A percentile compares a stretch with the other conserved stretches of the same genome.
phyloP scores from a whole-genome alignment of 2,329 filamentous ascomycete species.

The Paraconiothyrium sp. region DNA sequence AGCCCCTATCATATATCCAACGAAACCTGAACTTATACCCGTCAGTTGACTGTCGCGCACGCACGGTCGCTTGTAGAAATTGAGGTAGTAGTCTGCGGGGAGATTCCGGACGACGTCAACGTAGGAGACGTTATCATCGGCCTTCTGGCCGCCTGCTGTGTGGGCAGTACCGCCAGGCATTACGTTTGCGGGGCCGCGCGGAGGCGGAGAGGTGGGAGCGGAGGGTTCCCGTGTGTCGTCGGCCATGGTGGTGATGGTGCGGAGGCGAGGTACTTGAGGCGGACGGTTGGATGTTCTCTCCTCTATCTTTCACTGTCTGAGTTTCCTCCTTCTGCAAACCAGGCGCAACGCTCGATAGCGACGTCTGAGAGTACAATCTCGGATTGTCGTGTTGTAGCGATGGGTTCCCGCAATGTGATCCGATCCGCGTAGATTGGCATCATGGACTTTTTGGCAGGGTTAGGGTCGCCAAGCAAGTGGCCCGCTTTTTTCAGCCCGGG shows the following conservation, averaged over 20 bases:
- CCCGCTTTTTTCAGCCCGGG: constrained; percentile 8
- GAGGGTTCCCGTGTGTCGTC: constrained; percentile 55
- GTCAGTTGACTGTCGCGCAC: constrained; percentile 82
- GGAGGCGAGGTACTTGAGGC: constrained; percentile 18
- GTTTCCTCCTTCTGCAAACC: not conserved
- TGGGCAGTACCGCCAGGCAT: constrained; percentile 66
- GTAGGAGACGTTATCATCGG: constrained; percentile 51
- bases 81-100: constrained; percentile 73
- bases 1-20: constrained; percentile 76
- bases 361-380: not conserved
- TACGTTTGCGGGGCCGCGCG: constrained; percentile 43
- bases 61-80: constrained; percentile 82
- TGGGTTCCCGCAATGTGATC: constrained; percentile 10
- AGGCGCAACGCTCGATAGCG: not conserved
- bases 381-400: not conserved
- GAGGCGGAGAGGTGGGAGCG: constrained; percentile 26
- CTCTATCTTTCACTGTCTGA: not conserved
- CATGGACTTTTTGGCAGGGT: constrained; percentile 29
- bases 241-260: constrained; percentile 51
- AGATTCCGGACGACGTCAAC: constrained; percentile 73
- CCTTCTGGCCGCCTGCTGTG: constrained; percentile 65
- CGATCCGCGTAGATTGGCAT: constrained; percentile 19
- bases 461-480: not conserved
- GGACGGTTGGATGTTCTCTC: not conserved
- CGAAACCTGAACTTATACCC: constrained; percentile 83